These are phyloP conservation scores for Melaleuca alternifolia DNA, from an alignment of 345 rosid species.

Conservation along the genomic window DNA sequence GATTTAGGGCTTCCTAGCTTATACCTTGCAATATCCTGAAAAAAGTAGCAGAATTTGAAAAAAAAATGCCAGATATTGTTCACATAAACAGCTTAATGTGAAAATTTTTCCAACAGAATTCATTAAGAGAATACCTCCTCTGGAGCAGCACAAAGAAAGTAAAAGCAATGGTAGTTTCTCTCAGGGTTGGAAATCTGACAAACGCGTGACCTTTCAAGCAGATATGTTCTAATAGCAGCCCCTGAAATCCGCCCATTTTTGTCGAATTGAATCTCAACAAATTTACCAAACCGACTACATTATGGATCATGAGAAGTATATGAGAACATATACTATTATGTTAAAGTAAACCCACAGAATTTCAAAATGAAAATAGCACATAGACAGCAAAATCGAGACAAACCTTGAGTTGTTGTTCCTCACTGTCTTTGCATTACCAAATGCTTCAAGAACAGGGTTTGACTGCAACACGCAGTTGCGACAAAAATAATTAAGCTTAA, in stretches of 20 bases:
- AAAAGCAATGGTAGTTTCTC: constrained; percentile 91
- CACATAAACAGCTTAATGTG: not conserved
- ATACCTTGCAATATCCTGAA: constrained; percentile 55
- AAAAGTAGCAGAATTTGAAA: constrained; percentile 5
- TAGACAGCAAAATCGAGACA: not conserved
- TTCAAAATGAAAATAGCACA: not conserved
- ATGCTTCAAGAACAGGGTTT: constrained; percentile 95
- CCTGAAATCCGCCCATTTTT: constrained; percentile 90
- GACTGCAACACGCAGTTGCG: constrained; percentile 38
- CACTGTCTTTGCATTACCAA: constrained; percentile 94
- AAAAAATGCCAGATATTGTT: not conserved
- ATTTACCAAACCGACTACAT: constrained; percentile 89
- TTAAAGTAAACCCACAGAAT: not conserved
- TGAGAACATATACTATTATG: not conserved
- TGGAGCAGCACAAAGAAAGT: constrained; percentile 92
- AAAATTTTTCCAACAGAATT: not conserved
- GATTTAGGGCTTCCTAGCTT: constrained; percentile 52
- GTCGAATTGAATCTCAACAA: constrained; percentile 91
- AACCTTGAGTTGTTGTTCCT: constrained; percentile 95
- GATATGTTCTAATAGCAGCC: constrained; percentile 86
- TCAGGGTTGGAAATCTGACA: constrained; percentile 91
- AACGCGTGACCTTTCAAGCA: constrained; percentile 92
- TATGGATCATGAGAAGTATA: constrained; percentile 4
- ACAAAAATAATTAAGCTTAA: not conserved
- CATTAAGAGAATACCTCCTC: constrained; percentile 45